These are phyloP conservation scores for Cryptosporidium muris DNA, from an alignment of 169 alveolate genomes.

Conservation along the genomic window DNA sequence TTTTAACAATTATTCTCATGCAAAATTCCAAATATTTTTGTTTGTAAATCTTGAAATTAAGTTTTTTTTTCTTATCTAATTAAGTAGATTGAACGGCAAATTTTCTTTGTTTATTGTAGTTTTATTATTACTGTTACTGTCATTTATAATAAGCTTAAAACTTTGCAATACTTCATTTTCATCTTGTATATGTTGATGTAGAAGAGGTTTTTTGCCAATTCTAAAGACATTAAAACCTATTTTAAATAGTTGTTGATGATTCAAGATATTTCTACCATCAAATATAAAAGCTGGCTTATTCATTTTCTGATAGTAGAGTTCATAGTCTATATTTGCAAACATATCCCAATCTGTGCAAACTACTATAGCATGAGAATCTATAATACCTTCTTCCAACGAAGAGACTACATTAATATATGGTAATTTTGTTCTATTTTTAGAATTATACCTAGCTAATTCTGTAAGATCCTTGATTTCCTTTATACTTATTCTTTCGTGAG, in stretches of 20 bases:
- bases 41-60: not conserved
- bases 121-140: too few species aligned
- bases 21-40: not conserved
- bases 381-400: slow-evolving; percentile 76
- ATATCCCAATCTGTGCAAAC: slow-evolving; percentile 92
- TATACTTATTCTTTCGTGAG: not conserved
- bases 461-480: not conserved
- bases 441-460: not conserved
- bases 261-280: slow-evolving; percentile 86
- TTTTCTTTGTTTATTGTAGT: too few species aligned
- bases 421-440: not conserved
- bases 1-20: not conserved
- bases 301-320: slow-evolving; percentile 70
- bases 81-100: too few species aligned
- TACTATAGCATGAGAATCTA: slow-evolving; percentile 82
- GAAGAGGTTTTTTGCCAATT: slow-evolving; percentile 71
- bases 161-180: too few species aligned
- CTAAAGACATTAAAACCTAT: slow-evolving; percentile 79
- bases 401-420: not conserved
- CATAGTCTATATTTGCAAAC: slow-evolving; percentile 73
- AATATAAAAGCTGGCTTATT: slow-evolving; percentile 81
- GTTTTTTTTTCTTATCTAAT: not conserved
- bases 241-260: slow-evolving; percentile 68
- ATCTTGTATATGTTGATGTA: not conserved
- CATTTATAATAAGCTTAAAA: too few species aligned